Evolutionary conservation across 352 stramenopile genomes (phyloP).

Genomic region (Pythium sukuiense): DNA sequence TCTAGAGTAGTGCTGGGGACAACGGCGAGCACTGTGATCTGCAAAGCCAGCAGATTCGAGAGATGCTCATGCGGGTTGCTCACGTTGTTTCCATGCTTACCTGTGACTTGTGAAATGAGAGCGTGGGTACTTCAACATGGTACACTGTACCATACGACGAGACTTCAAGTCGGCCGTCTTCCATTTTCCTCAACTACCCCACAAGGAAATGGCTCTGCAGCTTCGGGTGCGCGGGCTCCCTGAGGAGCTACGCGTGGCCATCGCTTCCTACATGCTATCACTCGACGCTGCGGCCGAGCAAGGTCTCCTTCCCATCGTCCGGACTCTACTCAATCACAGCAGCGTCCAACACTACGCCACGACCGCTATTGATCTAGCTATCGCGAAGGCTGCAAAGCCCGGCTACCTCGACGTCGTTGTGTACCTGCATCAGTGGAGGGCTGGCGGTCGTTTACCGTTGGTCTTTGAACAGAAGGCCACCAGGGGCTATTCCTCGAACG

Average conservation of each 20-base stretch:
- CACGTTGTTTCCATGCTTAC: too few species aligned
- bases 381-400: neutral
- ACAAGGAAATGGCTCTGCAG: slow-evolving; percentile 2
- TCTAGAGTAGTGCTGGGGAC: too few species aligned
- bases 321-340: slow-evolving; percentile 5
- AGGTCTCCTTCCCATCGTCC: slow-evolving; percentile 22
- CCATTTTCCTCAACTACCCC: neutral
- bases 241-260: slow-evolving; percentile 27
- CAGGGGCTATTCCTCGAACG: too few species aligned
- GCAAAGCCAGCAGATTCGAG: too few species aligned
- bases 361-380: neutral
- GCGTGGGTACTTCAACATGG: neutral
- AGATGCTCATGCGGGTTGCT: too few species aligned
- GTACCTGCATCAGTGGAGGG: slow-evolving; percentile 35
- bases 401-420: slow-evolving; percentile 32
- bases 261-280: slow-evolving; percentile 37
- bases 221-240: slow-evolving; percentile 15
- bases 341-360: neutral
- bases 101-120: neutral
- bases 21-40: too few species aligned
- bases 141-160: slow-evolving; percentile 8
- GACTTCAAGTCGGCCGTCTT: neutral
- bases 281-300: slow-evolving; percentile 21
- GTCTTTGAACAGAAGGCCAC: too few species aligned
- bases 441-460: too few species aligned